phyloP scores from a whole-genome alignment of 108 stramenopile genomes.

The Pseudonitzschia delicatissima region DNA sequence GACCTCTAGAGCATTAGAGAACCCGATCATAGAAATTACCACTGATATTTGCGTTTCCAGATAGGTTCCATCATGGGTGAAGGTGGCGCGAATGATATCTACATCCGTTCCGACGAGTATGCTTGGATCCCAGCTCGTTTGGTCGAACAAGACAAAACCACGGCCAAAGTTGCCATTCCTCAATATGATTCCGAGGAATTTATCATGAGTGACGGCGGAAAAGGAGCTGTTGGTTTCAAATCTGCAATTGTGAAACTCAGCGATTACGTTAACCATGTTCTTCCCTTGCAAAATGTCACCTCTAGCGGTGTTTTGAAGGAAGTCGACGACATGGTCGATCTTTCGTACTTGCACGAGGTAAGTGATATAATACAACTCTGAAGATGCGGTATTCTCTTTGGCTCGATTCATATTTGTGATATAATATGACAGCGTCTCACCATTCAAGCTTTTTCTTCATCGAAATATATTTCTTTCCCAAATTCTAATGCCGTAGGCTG shows the following conservation, averaged over 20 bases:
- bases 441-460: not conserved
- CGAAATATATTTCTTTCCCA: conserved; percentile 4
- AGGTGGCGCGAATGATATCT: conserved; percentile 19
- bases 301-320: conserved; percentile 26
- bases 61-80: not conserved
- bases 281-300: conserved; percentile 68
- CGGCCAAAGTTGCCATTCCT: conserved; percentile 40
- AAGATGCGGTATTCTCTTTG: conserved; percentile 18
- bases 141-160: conserved; percentile 33
- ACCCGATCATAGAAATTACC: no score
- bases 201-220: conserved; percentile 43
- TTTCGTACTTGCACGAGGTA: conserved; percentile 82
- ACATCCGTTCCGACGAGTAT: conserved; percentile 39
- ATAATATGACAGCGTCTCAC: not conserved
- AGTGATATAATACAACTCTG: conserved; percentile 5
- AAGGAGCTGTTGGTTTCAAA: conserved; percentile 38
- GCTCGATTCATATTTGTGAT: conserved; percentile 53
- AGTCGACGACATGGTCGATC: conserved; percentile 76
- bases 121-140: conserved; percentile 52
- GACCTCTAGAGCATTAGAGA: no score
- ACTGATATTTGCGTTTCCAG: no score
- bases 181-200: conserved; percentile 36
- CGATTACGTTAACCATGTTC: conserved; percentile 56
- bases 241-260: conserved; percentile 53
- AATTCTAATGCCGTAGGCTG: conserved; percentile 40